Conservation (phyloP, 148 eudicot species). For the Amaranthus palmeri region DNA sequence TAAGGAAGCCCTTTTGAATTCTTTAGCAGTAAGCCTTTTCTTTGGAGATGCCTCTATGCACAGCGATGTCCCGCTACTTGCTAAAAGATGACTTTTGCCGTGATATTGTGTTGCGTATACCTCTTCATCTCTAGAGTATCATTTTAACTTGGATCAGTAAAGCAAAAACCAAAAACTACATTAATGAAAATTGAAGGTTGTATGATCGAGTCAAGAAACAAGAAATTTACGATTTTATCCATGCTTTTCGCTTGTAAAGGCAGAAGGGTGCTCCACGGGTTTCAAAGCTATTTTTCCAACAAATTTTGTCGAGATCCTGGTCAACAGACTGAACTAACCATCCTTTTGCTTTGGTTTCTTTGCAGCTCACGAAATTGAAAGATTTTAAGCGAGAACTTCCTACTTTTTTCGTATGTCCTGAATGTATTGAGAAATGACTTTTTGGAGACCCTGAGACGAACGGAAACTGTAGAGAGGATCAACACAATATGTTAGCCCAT, state of each 20-base stretch:
- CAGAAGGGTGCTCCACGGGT: slow-evolving; percentile 43
- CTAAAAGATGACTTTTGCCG: slow-evolving; percentile 51
- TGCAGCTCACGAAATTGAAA: slow-evolving; percentile 52
- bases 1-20: slow-evolving; percentile 52
- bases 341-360: slow-evolving; percentile 44
- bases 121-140: slow-evolving; percentile 47
- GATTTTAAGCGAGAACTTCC: slow-evolving; percentile 17
- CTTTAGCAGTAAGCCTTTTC: slow-evolving; percentile 56
- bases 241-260: slow-evolving; percentile 49
- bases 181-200: background rate
- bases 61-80: slow-evolving; percentile 25
- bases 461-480: slow-evolving; percentile 46
- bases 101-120: slow-evolving; percentile 27
- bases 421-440: slow-evolving; percentile 13
- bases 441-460: slow-evolving; percentile 23
- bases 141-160: background rate
- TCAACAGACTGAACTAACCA: slow-evolving; percentile 53
- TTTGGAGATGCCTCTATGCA: slow-evolving; percentile 66
- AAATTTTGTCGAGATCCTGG: slow-evolving; percentile 53
- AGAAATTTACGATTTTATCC: slow-evolving; percentile 42
- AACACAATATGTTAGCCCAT: background rate
- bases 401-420: slow-evolving; percentile 15
- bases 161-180: background rate
- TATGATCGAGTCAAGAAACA: background rate
- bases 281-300: slow-evolving; percentile 57